Base-by-base conservation (phyloP, 1,284 basidiomycete species). In the Rhodofomes roseus region DNA sequence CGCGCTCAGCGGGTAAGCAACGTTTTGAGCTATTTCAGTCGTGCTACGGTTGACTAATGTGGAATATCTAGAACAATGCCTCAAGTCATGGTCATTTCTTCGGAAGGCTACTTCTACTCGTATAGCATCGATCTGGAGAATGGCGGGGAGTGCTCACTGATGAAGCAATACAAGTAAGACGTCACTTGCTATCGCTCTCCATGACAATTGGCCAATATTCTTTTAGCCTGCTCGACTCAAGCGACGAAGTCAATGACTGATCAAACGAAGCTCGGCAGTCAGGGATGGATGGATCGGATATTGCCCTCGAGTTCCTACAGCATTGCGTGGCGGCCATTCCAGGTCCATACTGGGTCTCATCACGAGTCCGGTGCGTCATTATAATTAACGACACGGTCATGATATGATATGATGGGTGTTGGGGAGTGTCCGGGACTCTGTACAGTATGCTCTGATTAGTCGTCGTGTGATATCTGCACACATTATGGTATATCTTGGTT, bases 71-170 rank as follows among this genome's bases (percentile, higher is more conserved):
- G 93, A 16, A 95, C 93, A 11, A 91, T 93, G 74, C 96, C 96
- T 0, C 95, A 98, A 64, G 92, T 98, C 5, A 97, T 98, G 93
- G 95, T 98, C 12, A 87, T 98, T 55, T 95, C 95, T 0, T 93
- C 93, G 0, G 95, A 98, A 64, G 96, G 96, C 0, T 91, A 94
- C 67, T 97, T 98, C 72, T 98, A 98, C 71, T 88, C 90, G 8
- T 99, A 99, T 75, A 92, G 84, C 68, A 96, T 99, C 69, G 96
- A 99, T 74, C 77, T 99, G 57, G 96, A 99, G 74, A 89, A 91
- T 56, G 97, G 97, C 11, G 97, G 96, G 3, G 96, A 99, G 73
- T 98, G 97, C 68, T 84, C 90, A 8, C 74, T 99, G 66, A 90
- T 94, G 82, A 97, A 97, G 77, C 95, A 96, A 73, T 96, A 95